A percentile compares a stretch with the other conserved stretches of the same genome.
Evolutionary conservation across 805 yeast genomes (phyloP).

Genomic region (Gaillardinia entomophila): DNA sequence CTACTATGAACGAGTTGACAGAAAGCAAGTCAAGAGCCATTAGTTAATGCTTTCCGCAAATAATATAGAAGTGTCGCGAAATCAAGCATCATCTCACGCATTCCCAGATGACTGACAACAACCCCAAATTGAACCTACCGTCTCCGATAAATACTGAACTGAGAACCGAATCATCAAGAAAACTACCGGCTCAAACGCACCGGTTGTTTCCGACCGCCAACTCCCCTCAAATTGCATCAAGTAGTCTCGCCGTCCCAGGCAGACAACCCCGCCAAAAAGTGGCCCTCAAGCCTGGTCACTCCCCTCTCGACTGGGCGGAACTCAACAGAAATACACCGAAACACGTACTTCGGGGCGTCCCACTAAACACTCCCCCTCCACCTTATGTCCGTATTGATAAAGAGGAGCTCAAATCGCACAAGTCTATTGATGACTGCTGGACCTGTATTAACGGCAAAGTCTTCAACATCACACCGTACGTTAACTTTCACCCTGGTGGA

Average conservation of each 20-base stretch:
- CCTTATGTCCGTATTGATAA: conserved; percentile 43
- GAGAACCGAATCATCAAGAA: too few relatives aligned
- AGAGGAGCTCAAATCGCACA: conserved; percentile 58
- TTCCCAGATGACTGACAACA: too few relatives aligned
- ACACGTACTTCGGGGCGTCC: conserved; percentile 48
- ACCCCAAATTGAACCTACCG: too few relatives aligned
- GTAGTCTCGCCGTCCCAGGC: conserved; percentile 8
- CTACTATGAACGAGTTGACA: conserved; percentile 61
- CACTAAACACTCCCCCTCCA: conserved; percentile 48
- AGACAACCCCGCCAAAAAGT: conserved; percentile 42
- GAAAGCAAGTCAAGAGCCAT: conserved; percentile 5
- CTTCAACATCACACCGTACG: conserved; percentile 79
- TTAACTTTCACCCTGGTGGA: conserved; percentile 93
- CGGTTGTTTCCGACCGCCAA: conserved; percentile 26
- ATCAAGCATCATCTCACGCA: too few relatives aligned
- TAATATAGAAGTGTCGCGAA: too few relatives aligned
- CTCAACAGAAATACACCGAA: conserved; percentile 40
- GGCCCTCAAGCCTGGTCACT: conserved; percentile 67
- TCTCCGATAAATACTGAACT: too few relatives aligned
- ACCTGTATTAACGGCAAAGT: conserved; percentile 74
- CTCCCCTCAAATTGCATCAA: conserved; percentile 30
- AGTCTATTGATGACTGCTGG: conserved; percentile 71
- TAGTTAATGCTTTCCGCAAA: too few relatives aligned
- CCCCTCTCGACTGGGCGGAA: conserved; percentile 84
- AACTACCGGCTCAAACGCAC: too few relatives aligned